A percentile compares a stretch with the other conserved stretches of the same genome.
phyloP scores from a whole-genome alignment of 1,284 basidiomycete species.

The Moesziomyces globuligerus region DNA sequence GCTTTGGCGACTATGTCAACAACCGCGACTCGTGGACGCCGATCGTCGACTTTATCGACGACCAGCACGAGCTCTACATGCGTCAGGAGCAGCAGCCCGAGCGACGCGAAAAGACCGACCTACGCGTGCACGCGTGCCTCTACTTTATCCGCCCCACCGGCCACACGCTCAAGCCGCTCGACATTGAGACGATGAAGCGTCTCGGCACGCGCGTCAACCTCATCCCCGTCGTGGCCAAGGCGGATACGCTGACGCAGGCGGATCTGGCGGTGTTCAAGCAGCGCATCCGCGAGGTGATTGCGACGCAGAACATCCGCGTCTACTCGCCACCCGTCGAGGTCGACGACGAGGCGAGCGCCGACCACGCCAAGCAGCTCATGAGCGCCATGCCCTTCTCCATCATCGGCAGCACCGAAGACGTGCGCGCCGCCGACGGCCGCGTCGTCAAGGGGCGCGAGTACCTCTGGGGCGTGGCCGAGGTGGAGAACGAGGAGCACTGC shows the following conservation, averaged over 20 bases:
- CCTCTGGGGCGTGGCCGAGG: slow-evolving; percentile 98
- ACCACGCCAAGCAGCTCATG: slow-evolving; percentile 86
- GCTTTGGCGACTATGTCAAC: slow-evolving; percentile 99
- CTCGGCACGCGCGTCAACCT: slow-evolving; percentile 94
- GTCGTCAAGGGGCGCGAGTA: slow-evolving; percentile 97
- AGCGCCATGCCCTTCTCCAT: slow-evolving; percentile 95
- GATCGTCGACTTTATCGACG: slow-evolving; percentile 99
- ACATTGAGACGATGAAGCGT: slow-evolving; percentile 99
- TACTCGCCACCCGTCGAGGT: slow-evolving; percentile 91
- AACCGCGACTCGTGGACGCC: slow-evolving; percentile 98
- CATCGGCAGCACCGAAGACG: slow-evolving; percentile 95
- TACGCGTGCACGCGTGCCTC: slow-evolving; percentile 94
- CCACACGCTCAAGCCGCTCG: slow-evolving; percentile 96
- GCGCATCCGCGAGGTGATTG: slow-evolving; percentile 87
- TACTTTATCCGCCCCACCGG: slow-evolving; percentile 98
- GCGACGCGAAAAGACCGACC: slow-evolving; percentile 89
- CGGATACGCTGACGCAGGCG: slow-evolving; percentile 92
- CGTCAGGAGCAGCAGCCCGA: slow-evolving; percentile 98
- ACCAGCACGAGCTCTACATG: slow-evolving; percentile 99
- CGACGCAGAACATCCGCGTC: slow-evolving; percentile 90
- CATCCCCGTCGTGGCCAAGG: slow-evolving; percentile 96
- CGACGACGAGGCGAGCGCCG: slow-evolving; percentile 87
- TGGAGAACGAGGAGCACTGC: slow-evolving; percentile 98
- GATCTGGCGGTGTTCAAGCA: slow-evolving; percentile 93
- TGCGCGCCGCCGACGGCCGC: slow-evolving; percentile 88